Percentiles rank a stretch among this genome's conserved stretches.
Evolutionary conservation across 2,329 filamentous ascomycete species (phyloP).

Genomic region (Aquanectria penicillioides): DNA sequence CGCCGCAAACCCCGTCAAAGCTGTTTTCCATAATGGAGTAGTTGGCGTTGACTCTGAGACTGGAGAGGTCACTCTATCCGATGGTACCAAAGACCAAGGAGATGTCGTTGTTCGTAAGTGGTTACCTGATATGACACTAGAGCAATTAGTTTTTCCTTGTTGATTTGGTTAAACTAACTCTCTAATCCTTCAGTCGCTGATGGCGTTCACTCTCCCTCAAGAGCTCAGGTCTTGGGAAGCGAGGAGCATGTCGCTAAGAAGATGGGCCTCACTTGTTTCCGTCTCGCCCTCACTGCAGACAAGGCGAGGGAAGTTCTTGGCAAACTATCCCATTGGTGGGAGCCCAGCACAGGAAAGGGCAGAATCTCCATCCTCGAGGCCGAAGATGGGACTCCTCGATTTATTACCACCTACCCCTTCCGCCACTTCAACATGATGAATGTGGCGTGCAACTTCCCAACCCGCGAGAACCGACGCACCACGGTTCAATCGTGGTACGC

Average conservation of each 20-base stretch:
- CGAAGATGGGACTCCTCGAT: slow-evolving; percentile 10
- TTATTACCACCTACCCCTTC: slow-evolving; percentile 12
- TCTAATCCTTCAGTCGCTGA: not conserved
- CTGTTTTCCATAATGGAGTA: slow-evolving; percentile 7
- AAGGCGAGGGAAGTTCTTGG: slow-evolving; percentile 4
- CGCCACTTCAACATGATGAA: slow-evolving; percentile 15
- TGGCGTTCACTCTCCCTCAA: slow-evolving; percentile 7
- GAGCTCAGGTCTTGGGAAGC: not conserved
- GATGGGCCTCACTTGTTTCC: slow-evolving; percentile 17
- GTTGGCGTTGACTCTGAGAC: slow-evolving; percentile 1
- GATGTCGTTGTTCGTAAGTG: slow-evolving; percentile 10
- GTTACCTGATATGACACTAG: no score
- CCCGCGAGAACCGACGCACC: slow-evolving; percentile 3
- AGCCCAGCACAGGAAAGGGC: slow-evolving; percentile 1
- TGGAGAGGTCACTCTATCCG: slow-evolving; percentile 1
- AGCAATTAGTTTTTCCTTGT: not conserved
- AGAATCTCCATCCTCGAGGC: slow-evolving; percentile 11
- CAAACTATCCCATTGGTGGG: slow-evolving; percentile 13
- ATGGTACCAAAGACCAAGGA: not conserved
- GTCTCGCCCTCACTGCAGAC: not conserved
- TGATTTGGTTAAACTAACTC: not conserved
- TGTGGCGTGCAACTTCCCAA: slow-evolving; percentile 14
- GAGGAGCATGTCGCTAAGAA: slow-evolving; percentile 6
- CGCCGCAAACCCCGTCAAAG: slow-evolving; percentile 1
- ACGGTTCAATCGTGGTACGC: slow-evolving; percentile 8